Conservation (phyloP, 495 filamentous ascomycete species). For the Neurospora sp. region DNA sequence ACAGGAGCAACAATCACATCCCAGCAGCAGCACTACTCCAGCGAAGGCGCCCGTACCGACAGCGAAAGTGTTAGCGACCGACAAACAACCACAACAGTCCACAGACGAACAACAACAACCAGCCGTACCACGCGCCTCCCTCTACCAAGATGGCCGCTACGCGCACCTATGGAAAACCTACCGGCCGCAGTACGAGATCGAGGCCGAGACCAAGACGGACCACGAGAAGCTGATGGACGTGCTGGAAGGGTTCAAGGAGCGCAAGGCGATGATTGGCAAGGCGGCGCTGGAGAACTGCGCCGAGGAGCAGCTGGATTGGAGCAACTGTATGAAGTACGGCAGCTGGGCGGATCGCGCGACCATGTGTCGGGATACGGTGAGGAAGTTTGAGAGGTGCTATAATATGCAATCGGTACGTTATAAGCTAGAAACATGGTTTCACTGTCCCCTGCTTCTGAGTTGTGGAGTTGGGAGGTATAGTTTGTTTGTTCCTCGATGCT, state of each 20-base stretch:
- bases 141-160: constrained; percentile 73
- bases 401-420: constrained; percentile 62
- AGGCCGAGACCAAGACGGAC: constrained; percentile 54
- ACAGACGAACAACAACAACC: background rate
- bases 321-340: constrained; percentile 64
- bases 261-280: constrained; percentile 62
- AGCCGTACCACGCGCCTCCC: constrained; percentile 26
- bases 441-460: background rate
- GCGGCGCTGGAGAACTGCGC: constrained; percentile 93
- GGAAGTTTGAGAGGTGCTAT: constrained; percentile 69
- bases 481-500: background rate
- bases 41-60: background rate
- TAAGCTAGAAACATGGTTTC: background rate
- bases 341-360: constrained; percentile 48
- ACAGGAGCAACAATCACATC: constrained; percentile 5
- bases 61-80: background rate
- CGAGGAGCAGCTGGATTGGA: constrained; percentile 65
- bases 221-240: constrained; percentile 66
- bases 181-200: constrained; percentile 51
- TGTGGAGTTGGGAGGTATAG: background rate
- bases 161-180: constrained; percentile 90
- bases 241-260: constrained; percentile 73
- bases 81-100: background rate
- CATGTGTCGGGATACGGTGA: constrained; percentile 65
- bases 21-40: background rate